These are phyloP conservation scores for Neurospora pannonica DNA, from an alignment of 495 filamentous ascomycete species.

Conservation along the genomic window DNA sequence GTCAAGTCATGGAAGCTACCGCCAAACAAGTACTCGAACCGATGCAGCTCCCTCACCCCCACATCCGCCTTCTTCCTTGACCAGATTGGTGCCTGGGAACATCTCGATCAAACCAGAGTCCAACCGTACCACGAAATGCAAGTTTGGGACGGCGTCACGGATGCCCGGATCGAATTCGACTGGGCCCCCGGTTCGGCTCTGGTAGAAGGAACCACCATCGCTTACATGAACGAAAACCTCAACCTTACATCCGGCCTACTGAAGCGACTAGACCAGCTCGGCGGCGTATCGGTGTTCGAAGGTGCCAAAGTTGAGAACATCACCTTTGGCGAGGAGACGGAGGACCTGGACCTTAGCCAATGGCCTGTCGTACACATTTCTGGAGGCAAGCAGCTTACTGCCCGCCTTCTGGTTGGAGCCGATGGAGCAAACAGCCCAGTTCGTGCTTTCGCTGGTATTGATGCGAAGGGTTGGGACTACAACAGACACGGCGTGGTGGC, in stretches of 20 bases:
- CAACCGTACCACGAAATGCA: constrained; percentile 88
- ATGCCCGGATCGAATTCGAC: constrained; percentile 81
- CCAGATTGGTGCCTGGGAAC: constrained; percentile 79
- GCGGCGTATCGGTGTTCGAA: constrained; percentile 60
- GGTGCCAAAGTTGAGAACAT: constrained; percentile 70
- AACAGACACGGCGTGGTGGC: constrained; percentile 83
- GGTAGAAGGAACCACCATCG: constrained; percentile 50
- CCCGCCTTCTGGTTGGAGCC: constrained; percentile 81
- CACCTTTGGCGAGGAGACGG: constrained; percentile 56
- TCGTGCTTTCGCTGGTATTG: constrained; percentile 77
- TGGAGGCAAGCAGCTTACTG: constrained; percentile 52
- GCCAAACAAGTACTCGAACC: constrained; percentile 71
- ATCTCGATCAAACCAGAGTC: constrained; percentile 57
- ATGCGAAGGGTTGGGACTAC: constrained; percentile 88
- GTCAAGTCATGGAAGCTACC: constrained; percentile 55
- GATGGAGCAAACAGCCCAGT: constrained; percentile 95
- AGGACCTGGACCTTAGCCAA: constrained; percentile 64
- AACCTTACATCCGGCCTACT: constrained; percentile 76
- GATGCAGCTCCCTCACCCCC: constrained; percentile 89
- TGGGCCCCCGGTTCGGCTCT: constrained; percentile 45
- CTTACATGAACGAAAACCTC: constrained; percentile 92
- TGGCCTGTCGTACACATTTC: constrained; percentile 78
- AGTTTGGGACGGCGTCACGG: constrained; percentile 93
- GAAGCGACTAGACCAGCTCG: constrained; percentile 56
- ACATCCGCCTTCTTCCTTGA: constrained; percentile 62